Evolutionary conservation across 1,139 yeast species (phyloP).

Genomic region (Diutina scorzettiae): DNA sequence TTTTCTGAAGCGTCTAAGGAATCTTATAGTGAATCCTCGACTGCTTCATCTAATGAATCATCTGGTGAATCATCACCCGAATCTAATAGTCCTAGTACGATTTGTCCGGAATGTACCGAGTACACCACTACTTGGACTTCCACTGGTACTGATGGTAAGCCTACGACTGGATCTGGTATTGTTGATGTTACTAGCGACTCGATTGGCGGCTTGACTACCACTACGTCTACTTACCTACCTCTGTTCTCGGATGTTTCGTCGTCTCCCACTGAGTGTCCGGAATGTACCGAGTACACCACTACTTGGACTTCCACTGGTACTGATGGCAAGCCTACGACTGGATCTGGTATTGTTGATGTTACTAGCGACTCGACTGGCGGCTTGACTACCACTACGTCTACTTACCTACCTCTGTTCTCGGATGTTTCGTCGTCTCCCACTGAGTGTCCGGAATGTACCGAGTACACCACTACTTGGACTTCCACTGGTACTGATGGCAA

Average conservation of each 20-base stretch:
- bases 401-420: background rate
- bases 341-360: slow-evolving; percentile 1
- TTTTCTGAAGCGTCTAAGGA: background rate
- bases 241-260: too few species aligned
- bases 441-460: background rate
- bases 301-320: background rate
- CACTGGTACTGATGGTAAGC: background rate
- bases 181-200: slow-evolving; percentile 1
- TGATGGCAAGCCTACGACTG: background rate
- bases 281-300: background rate
- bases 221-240: background rate
- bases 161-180: background rate
- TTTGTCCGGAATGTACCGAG: too few species aligned
- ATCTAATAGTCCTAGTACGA: too few species aligned
- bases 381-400: background rate
- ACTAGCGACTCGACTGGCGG: background rate
- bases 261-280: background rate
- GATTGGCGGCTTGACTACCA: background rate
- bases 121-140: background rate
- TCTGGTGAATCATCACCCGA: too few species aligned
- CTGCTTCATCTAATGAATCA: too few species aligned
- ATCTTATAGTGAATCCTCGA: too few species aligned
- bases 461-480: slow-evolving; percentile 4
- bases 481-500: background rate
- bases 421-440: background rate